Percentiles rank a stretch among this genome's conserved stretches.
Evolutionary conservation across 805 yeast genomes (phyloP).

Genomic region (Candida mattraensis): DNA sequence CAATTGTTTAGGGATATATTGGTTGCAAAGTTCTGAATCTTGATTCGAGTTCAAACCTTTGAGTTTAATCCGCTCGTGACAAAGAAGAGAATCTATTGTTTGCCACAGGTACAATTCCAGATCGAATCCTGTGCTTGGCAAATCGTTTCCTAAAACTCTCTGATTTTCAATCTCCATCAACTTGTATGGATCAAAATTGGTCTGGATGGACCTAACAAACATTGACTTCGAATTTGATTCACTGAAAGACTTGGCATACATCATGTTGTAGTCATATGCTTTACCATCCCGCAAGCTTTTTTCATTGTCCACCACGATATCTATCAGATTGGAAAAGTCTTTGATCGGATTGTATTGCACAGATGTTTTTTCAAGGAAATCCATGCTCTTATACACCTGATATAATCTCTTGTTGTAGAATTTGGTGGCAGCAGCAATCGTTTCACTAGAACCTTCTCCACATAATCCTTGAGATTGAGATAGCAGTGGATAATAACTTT

Average conservation of each 20-base stretch:
- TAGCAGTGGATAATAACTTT: constrained; percentile 38
- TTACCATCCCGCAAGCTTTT: background rate
- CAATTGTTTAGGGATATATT: constrained; percentile 11
- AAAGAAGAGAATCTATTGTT: constrained; percentile 17
- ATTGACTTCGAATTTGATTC: constrained; percentile 17
- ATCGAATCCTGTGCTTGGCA: constrained; percentile 12
- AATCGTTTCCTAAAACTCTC: constrained; percentile 15
- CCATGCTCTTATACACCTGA: constrained; percentile 42
- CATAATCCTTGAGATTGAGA: constrained; percentile 35
- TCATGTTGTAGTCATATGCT: constrained; percentile 2
- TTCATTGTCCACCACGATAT: constrained; percentile 3
- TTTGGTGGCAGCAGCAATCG: constrained; percentile 47
- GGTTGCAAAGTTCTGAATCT: constrained; percentile 9
- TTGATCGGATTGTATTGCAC: constrained; percentile 46
- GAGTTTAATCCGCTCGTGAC: constrained; percentile 12
- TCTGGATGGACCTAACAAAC: constrained; percentile 42
- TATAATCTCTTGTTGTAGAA: constrained; percentile 40
- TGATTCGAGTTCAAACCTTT: constrained; percentile 5
- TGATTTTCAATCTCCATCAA: constrained; percentile 3
- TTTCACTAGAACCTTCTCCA: constrained; percentile 54
- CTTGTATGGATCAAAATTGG: constrained; percentile 45
- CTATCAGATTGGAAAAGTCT: constrained; percentile 26
- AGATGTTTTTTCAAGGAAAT: constrained; percentile 39
- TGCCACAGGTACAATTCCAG: constrained; percentile 21
- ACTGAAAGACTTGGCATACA: constrained; percentile 14